These are phyloP conservation scores for Pleurotus djamor DNA, from an alignment of 768 basidiomycete species.

Conservation along the genomic window DNA sequence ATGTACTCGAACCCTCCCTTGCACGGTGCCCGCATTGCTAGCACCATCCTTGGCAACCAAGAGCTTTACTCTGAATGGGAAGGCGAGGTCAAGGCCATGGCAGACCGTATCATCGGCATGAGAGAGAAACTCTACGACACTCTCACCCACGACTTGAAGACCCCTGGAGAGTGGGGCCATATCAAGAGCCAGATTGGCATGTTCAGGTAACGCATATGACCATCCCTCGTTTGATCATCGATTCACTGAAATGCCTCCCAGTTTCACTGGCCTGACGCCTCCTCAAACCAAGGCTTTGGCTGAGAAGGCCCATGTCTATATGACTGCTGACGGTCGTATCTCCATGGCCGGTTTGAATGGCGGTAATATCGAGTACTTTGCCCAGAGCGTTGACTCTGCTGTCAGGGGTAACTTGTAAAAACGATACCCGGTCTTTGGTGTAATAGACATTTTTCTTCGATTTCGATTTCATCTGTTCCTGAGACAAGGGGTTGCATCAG, in stretches of 20 bases:
- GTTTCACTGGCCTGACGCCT: constrained; percentile 84
- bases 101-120: constrained; percentile 92
- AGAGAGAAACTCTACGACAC: constrained; percentile 78
- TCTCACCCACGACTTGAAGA: constrained; percentile 75
- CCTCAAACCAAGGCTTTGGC: constrained; percentile 81
- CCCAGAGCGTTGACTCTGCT: constrained; percentile 79
- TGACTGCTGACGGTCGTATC: constrained; percentile 92
- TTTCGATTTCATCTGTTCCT: background rate
- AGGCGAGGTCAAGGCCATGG: constrained; percentile 92
- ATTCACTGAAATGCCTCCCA: constrained; percentile 19
- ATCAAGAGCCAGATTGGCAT: constrained; percentile 97
- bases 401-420: constrained; percentile 69
- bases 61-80: constrained; percentile 88
- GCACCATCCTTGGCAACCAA: constrained; percentile 73
- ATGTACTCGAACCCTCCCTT: constrained; percentile 98
- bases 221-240: constrained; percentile 1
- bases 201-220: constrained; percentile 73
- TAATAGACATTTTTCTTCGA: constrained; percentile 9
- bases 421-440: constrained; percentile 4
- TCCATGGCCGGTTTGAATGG: constrained; percentile 92
- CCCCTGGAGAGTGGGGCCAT: constrained; percentile 94
- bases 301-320: constrained; percentile 88
- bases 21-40: constrained; percentile 86
- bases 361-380: constrained; percentile 87
- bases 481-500: background rate